Percentiles rank a stretch among this genome's conserved stretches.
phyloP scores from a whole-genome alignment of 352 stramenopile species.

The Halophytophthora polymorphica region DNA sequence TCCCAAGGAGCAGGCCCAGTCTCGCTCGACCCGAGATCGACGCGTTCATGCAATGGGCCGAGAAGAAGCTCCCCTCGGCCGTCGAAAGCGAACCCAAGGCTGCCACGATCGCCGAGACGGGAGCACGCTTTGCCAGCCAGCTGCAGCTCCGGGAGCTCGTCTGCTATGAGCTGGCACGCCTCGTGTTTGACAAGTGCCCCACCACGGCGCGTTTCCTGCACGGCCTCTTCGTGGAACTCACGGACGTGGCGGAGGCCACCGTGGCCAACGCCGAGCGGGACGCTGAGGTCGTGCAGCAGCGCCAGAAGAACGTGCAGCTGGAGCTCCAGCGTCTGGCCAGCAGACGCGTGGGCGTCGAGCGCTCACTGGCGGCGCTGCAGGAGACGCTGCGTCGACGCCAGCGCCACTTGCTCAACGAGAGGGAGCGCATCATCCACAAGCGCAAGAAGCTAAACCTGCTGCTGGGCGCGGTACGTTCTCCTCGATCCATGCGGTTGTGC shows the following conservation, averaged over 20 bases:
- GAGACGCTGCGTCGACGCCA: slow-evolving; percentile 35
- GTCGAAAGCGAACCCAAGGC: slow-evolving; percentile 1
- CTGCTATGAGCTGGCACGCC: slow-evolving; percentile 40
- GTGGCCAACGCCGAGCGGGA: slow-evolving; percentile 35
- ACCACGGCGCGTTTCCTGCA: slow-evolving; percentile 50
- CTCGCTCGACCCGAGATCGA: slow-evolving; percentile 25
- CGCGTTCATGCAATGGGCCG: slow-evolving; percentile 33
- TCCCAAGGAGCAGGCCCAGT: slow-evolving; percentile 33
- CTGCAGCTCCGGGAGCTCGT: slow-evolving; percentile 33
- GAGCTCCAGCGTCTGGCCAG: slow-evolving; percentile 29
- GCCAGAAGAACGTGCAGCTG: slow-evolving; percentile 36
- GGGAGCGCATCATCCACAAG: slow-evolving; percentile 46
- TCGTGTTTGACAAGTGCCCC: slow-evolving; percentile 61
- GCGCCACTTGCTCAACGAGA: slow-evolving; percentile 31
- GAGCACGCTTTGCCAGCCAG: slow-evolving; percentile 15
- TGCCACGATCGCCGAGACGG: background rate
- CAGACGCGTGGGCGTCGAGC: slow-evolving; percentile 18
- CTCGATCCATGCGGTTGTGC: too few species aligned
- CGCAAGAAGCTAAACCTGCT: slow-evolving; percentile 50
- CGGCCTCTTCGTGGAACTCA: slow-evolving; percentile 39
- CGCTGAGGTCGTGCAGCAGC: slow-evolving; percentile 32
- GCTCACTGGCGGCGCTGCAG: slow-evolving; percentile 26
- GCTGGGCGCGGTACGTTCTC: slow-evolving; percentile 26
- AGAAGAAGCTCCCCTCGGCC: slow-evolving; percentile 7
- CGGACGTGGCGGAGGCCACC: slow-evolving; percentile 21